Conservation (phyloP, 2,329 filamentous ascomycete genomes). For the Chlorencoelia australis region DNA sequence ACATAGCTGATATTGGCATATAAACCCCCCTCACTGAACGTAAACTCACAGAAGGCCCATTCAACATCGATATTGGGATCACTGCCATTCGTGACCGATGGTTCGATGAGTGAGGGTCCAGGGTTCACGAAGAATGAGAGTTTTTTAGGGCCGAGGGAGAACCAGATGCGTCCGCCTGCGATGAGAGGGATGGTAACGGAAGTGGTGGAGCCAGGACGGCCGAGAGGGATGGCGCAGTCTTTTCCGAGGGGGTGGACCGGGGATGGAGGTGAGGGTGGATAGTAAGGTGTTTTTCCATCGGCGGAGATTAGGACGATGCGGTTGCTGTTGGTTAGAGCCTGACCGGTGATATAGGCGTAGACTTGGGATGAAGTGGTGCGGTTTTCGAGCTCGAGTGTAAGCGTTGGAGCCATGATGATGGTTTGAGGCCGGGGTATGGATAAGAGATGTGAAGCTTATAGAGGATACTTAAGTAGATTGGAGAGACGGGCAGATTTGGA, state of each 20-base stretch:
- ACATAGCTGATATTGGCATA: slow-evolving; percentile 66
- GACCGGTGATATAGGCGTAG: slow-evolving; percentile 64
- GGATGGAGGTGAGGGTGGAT: slow-evolving; percentile 46
- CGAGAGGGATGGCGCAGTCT: slow-evolving; percentile 55
- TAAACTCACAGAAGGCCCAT: slow-evolving; percentile 64
- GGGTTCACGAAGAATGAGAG: slow-evolving; percentile 64
- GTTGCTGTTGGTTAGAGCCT: slow-evolving; percentile 48
- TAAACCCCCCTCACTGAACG: slow-evolving; percentile 49
- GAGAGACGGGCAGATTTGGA: too few relatives aligned
- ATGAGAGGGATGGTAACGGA: slow-evolving; percentile 59
- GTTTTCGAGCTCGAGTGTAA: slow-evolving; percentile 56
- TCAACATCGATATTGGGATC: slow-evolving; percentile 51
- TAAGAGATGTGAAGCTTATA: too few relatives aligned
- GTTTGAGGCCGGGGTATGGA: too few relatives aligned
- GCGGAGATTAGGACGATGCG: slow-evolving; percentile 51
- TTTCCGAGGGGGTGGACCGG: slow-evolving; percentile 41
- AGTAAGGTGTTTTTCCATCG: slow-evolving; percentile 57
- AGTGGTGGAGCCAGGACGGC: slow-evolving; percentile 47
- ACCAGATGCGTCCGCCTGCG: slow-evolving; percentile 64
- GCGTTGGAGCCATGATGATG: slow-evolving; percentile 12
- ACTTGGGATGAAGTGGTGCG: slow-evolving; percentile 48
- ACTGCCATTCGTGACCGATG: slow-evolving; percentile 54
- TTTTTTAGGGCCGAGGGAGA: slow-evolving; percentile 43
- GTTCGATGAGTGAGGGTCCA: slow-evolving; percentile 60
- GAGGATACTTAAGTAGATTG: too few relatives aligned